Base-by-base conservation (phyloP, 495 filamentous ascomycete genomes). In the Neurospora sp. region DNA sequence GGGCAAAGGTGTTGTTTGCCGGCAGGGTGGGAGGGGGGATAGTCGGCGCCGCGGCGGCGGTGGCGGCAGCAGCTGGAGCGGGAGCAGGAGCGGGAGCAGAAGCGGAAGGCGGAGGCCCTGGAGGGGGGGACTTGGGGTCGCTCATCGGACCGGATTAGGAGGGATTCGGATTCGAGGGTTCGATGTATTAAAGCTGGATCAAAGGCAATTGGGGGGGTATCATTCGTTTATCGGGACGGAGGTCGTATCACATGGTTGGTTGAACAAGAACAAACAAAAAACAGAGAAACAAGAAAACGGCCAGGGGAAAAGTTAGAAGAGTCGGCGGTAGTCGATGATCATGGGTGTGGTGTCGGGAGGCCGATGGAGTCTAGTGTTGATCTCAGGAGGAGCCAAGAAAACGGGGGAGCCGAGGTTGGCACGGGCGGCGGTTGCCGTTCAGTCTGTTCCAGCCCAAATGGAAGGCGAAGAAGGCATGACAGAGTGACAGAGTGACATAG, bases 1-100 rank as follows among this genome's bases (percentile, higher is more conserved):
- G 89, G 80, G 91, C 91, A 80, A 97, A 97, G 75, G 93, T 61
- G 53, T 61, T 61, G 53, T 61, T 35, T 35, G 53, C 12, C 12
- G 53, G 53, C 27, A 61, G 5, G 27, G 27, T 35, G 9, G 53
- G 53, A 8, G 22, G 53, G 3, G 53, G 12, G 14, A 61, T 1
- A 35, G 1, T 7, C 53, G 53, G 27, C 27, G 53, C 12, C 5
- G 48, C 11, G 22, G 48, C 48, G 27, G 27, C 6, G 6, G 27
- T 2, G 3, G 27, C 53, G 22, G 11, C 20, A 11, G 22, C 9
- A 22, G 22, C 48, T 3, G 53, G 22, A 61, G 53, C 31, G 3
- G 31, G 0, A 35, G 3, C 31, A 4, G 31, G 68, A 31, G 31
- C 31, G 31, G 71, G 18, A 69, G 48, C 11, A 59, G 53, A 12